Conservation (phyloP, 148 eudicot genomes). For the Silene conica region DNA sequence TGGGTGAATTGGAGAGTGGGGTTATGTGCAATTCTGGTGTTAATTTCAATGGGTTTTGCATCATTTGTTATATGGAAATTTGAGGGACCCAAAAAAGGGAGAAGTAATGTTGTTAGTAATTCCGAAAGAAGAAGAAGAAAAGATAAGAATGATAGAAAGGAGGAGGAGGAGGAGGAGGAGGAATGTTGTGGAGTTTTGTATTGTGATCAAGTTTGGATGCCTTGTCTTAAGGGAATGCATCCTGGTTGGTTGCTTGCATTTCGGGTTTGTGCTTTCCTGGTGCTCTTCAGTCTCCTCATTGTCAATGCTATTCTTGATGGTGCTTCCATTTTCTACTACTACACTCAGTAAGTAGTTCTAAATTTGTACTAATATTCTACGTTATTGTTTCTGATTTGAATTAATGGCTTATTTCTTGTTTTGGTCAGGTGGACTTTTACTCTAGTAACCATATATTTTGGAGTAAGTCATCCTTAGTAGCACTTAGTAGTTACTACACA, state of each 20-base stretch:
- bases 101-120: constrained; percentile 4
- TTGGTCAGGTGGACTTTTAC: constrained; percentile 83
- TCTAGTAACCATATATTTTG: constrained; percentile 77
- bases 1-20: constrained; percentile 91
- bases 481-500: too few species aligned
- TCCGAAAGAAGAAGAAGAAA: constrained; percentile 11
- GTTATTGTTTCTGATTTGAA: neutral
- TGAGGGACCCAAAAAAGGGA: constrained; percentile 40
- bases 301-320: constrained; percentile 50
- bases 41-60: constrained; percentile 44
- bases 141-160: neutral
- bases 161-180: neutral
- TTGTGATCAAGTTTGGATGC: constrained; percentile 74
- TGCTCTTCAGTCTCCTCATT: constrained; percentile 46
- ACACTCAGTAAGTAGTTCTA: constrained; percentile 93
- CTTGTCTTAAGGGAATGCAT: constrained; percentile 56
- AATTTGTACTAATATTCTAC: too few species aligned
- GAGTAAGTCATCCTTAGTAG: constrained; percentile 44
- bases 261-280: constrained; percentile 51
- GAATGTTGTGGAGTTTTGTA: constrained; percentile 46
- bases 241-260: constrained; percentile 74
- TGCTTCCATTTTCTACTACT: constrained; percentile 50
- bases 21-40: constrained; percentile 51
- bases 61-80: constrained; percentile 47
- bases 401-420: constrained; percentile 5